Base-by-base conservation (phyloP, 2,329 filamentous ascomycete species). In the Dactylellina sp. region DNA sequence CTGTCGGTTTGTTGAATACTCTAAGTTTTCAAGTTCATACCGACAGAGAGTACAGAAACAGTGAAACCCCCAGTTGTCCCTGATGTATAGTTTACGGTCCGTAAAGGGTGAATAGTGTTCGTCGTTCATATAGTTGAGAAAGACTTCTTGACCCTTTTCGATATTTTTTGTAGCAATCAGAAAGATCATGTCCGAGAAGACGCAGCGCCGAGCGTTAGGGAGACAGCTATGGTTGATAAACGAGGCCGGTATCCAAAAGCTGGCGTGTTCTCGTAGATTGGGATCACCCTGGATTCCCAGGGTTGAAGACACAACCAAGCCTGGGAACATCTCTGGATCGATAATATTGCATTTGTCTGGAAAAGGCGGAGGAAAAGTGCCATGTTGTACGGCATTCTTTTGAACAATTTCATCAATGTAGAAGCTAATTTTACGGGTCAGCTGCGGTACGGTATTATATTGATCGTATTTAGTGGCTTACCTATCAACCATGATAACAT, bases 211-310 rank as follows among this genome's bases (percentile, higher is more conserved):
- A 16, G 37, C 47, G 28, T 74, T 74, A 9, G 70, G 70, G 2
- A 74, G 11, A 12, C 70, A 74, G 40, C 61, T 66, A 12, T 74
- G 70, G 25, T 66, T 74, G n/a, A 74, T 49, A 39, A 50, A 74
- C 7, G 61, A 55, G 12, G 46, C 24, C 20, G 57, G 47, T 0
- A 65, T 40, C 49, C 62, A 74, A 40, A 74, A 74, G 25, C 70
- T 66, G 28, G 16, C 9, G 18, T 64, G 66, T 12, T 49, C 44
- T 2, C 39, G 22, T 1, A 52, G 32, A 4, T 24, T 22, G 6
- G 52, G 42, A 7, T 61, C 65, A 9, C 5, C 16, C 2, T 16
- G 24, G 42, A n/a, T 25, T 35, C 2, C 42, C 20, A 14, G 7
- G 28, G 1, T 7, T 47, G 35, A n/a, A n/a, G n/a, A n/a, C n/a